phyloP scores from a whole-genome alignment of 495 filamentous ascomycete species.

The Penicillium canariense region DNA sequence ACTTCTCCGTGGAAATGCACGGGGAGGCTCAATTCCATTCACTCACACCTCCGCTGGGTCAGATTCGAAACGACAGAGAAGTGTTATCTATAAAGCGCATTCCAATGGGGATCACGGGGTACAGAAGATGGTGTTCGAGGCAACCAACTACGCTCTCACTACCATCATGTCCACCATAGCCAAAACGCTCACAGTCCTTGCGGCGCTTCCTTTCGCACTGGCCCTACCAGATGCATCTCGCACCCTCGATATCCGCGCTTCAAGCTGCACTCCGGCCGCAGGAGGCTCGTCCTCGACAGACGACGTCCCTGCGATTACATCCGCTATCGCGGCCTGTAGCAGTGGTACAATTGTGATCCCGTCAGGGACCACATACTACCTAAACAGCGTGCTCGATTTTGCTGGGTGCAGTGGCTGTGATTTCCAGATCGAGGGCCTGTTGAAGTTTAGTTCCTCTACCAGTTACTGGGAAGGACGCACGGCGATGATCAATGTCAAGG shows the following conservation, averaged over 20 bases:
- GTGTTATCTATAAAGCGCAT: no score
- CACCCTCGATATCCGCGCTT: conserved; percentile 14
- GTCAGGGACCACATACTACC: conserved; percentile 36
- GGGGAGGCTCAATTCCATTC: no score
- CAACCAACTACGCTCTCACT: background rate
- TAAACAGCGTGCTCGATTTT: conserved; percentile 41
- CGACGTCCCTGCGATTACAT: conserved; percentile 39
- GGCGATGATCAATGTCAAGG: conserved; percentile 37
- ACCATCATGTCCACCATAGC: background rate
- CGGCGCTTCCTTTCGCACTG: background rate
- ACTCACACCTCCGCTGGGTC: no score
- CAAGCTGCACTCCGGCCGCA: conserved; percentile 38
- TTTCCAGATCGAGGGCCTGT: conserved; percentile 41
- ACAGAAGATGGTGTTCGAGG: background rate
- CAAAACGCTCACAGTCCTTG: conserved; percentile 3
- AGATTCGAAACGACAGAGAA: no score
- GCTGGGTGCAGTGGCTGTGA: conserved; percentile 37
- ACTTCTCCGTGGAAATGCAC: background rate
- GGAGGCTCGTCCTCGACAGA: conserved; percentile 31
- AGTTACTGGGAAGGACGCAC: conserved; percentile 39
- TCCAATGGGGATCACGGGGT: no score
- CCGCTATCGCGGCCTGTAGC: conserved; percentile 38
- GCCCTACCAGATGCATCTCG: conserved; percentile 6
- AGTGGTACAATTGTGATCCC: conserved; percentile 46
- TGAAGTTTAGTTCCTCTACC: conserved; percentile 37